A percentile compares a stretch with the other conserved stretches of the same genome.
Evolutionary conservation across 1,139 yeast species (phyloP).

Genomic region (Scheffersomyces titani): DNA sequence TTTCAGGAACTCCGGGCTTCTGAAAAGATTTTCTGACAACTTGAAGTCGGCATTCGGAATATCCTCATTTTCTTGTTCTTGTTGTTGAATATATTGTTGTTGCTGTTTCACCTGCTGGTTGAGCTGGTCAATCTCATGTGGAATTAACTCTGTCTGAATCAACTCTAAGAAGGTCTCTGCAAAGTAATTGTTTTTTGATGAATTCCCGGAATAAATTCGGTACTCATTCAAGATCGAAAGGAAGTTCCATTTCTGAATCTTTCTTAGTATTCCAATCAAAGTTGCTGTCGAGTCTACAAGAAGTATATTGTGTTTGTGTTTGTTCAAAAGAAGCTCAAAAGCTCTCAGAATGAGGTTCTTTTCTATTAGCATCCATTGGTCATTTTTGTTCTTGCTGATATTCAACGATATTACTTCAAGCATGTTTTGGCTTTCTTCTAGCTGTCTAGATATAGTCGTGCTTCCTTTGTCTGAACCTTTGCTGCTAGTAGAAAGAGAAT

Average conservation of each 20-base stretch:
- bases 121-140: constrained; percentile 39
- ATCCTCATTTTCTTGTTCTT: constrained; percentile 20
- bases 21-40: not conserved
- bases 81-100: constrained; percentile 18
- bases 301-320: constrained; percentile 64
- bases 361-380: constrained; percentile 74
- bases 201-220: constrained; percentile 64
- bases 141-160: constrained; percentile 55
- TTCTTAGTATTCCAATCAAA: constrained; percentile 75
- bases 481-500: constrained; percentile 8
- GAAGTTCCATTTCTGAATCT: constrained; percentile 86
- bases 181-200: constrained; percentile 68
- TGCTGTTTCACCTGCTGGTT: constrained; percentile 18
- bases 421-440: constrained; percentile 7
- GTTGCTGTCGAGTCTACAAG: constrained; percentile 81
- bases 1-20: constrained; percentile 2
- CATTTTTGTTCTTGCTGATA: constrained; percentile 33
- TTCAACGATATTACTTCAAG: constrained; percentile 18
- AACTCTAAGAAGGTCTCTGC: constrained; percentile 84
- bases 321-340: constrained; percentile 62
- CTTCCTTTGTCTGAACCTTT: constrained; percentile 4
- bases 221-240: constrained; percentile 84
- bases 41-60: constrained; percentile 3
- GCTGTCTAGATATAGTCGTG: constrained; percentile 3
- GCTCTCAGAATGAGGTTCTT: constrained; percentile 57